A percentile compares a stretch with the other conserved stretches of the same genome.
Evolutionary conservation across 306 rosid genomes (phyloP).

Genomic region (Ziziphus jujuba): DNA sequence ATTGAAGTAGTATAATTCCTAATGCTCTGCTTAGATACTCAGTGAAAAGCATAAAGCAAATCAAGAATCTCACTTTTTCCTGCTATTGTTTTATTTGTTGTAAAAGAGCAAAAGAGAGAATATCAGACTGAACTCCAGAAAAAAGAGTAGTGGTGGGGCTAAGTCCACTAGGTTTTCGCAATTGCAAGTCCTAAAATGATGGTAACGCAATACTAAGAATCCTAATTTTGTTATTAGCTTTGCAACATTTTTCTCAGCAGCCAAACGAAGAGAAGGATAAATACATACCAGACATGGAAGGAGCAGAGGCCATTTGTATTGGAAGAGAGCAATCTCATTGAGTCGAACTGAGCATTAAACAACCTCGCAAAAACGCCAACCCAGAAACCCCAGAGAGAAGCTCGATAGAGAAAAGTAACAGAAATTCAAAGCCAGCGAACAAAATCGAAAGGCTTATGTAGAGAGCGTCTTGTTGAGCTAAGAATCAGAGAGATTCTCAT

Average conservation of each 20-base stretch:
- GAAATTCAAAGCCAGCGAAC: slow-evolving; percentile 3
- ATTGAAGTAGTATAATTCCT: neutral
- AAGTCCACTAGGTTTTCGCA: slow-evolving; percentile 8
- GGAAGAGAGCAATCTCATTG: slow-evolving; percentile 72
- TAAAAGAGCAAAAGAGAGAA: neutral
- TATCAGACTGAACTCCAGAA: slow-evolving; percentile 7
- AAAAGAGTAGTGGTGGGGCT: slow-evolving; percentile 3
- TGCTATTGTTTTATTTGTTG: neutral
- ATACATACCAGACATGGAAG: slow-evolving; percentile 84
- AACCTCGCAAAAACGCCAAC: slow-evolving; percentile 20
- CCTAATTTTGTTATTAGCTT: neutral
- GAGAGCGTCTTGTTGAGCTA: slow-evolving; percentile 11
- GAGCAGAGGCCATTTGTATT: slow-evolving; percentile 70
- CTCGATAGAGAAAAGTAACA: slow-evolving; percentile 11
- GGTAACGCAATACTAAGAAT: slow-evolving; percentile 17
- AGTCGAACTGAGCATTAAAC: slow-evolving; percentile 58
- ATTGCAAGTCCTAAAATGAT: slow-evolving; percentile 1
- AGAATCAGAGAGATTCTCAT: slow-evolving; percentile 21
- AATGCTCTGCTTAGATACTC: slow-evolving; percentile 14
- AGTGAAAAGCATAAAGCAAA: slow-evolving; percentile 2
- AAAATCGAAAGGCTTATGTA: slow-evolving; percentile 3
- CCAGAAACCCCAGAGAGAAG: slow-evolving; percentile 7
- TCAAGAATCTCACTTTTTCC: neutral
- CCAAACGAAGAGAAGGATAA: slow-evolving; percentile 20
- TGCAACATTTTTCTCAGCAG: slow-evolving; percentile 30